A percentile compares a stretch with the other conserved stretches of the same genome.
Conservation (phyloP, 352 stramenopile genomes). For the Phytophthora cryptogea region DNA sequence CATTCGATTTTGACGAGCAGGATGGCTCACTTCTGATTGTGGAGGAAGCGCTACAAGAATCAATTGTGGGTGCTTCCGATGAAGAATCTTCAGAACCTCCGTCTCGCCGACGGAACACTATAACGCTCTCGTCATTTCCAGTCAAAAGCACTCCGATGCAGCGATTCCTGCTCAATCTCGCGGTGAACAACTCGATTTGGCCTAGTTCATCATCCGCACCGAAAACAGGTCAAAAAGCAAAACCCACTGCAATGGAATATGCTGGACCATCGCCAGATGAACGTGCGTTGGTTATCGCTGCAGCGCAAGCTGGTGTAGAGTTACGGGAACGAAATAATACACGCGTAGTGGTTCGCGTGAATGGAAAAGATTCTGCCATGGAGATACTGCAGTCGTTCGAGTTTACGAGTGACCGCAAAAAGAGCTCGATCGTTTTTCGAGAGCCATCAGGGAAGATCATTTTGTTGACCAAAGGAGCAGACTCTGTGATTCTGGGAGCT, state of each 20-base stretch:
- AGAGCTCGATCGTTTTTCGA: conserved; percentile 63
- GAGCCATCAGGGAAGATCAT: conserved; percentile 39
- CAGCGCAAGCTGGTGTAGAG: conserved; percentile 47
- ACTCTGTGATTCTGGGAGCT: conserved; percentile 80
- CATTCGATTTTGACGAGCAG: conserved; percentile 44
- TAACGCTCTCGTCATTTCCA: conserved; percentile 5
- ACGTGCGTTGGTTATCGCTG: conserved; percentile 63
- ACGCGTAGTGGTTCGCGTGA: conserved; percentile 31
- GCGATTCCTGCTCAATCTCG: conserved; percentile 59
- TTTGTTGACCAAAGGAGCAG: conserved; percentile 86
- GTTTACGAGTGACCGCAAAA: conserved; percentile 71
- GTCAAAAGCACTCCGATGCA: conserved; percentile 32
- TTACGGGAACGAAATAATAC: conserved; percentile 42
- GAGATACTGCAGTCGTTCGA: conserved; percentile 67
- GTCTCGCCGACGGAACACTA: conserved; percentile 16
- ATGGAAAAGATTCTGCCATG: conserved; percentile 34
- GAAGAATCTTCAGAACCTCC: conserved; percentile 4
- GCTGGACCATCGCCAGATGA: conserved; percentile 84
- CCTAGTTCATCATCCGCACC: conserved; percentile 21
- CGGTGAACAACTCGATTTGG: conserved; percentile 63
- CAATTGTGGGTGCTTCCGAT: conserved; percentile 6
- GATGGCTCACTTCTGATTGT: conserved; percentile 31
- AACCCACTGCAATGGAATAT: conserved; percentile 46
- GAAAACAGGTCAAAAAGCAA: not conserved
- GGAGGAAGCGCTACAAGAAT: conserved; percentile 20